Evolutionary conservation across 495 filamentous ascomycete species (phyloP), one percentile per base, ranked within the genome.

Genomic region (Cladorrhinum samala): DNA sequence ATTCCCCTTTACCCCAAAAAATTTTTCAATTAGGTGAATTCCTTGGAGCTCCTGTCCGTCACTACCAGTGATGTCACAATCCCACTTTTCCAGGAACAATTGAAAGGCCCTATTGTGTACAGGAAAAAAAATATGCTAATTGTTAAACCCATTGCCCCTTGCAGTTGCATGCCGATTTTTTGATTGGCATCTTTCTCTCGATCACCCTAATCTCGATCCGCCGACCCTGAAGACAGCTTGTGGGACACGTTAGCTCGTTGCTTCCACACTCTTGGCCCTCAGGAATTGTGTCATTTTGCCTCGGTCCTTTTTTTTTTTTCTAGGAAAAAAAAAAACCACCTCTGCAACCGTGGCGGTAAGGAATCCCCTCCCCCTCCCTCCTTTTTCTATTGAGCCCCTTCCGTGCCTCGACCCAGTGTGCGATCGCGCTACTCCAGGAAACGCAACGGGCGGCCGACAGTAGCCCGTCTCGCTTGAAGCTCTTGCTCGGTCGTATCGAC

Each of bases 221-320:
- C 68, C 66, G 68, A 70, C 63, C 68, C 66, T 20, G 46, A 68
- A 46, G 65, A 60, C 61, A 55, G 73, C 70, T 71, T 73, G 79
- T 82, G 78, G 82, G 83, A 85, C 79, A 79, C 81, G 81, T 85
- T 85, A 72, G 75, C 79, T 85, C 82, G 82, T 82, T 69, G 77
- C 82, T 83, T 75, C 77, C 77, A 78, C 79, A n/a, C 4, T 41
- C 39, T 68, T 63, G 72, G 59, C 63, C 58, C 58, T 56, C 64
- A 69, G 69, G 72, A 73, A 72, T 72, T 71, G 60, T 68, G 60
- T 71, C 13, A 71, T 72, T 70, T 71, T 81, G 69, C 68, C 58
- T 75, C 69, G 68, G 73, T 73, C 63, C 57, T 68, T 63, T 63
- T 45, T 45, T 40, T 33, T n/a, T 11, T 6, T 6, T 33, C 11